Evolutionary conservation across 345 rosid genomes (phyloP).

Genomic region (Hypericum perforatum): DNA sequence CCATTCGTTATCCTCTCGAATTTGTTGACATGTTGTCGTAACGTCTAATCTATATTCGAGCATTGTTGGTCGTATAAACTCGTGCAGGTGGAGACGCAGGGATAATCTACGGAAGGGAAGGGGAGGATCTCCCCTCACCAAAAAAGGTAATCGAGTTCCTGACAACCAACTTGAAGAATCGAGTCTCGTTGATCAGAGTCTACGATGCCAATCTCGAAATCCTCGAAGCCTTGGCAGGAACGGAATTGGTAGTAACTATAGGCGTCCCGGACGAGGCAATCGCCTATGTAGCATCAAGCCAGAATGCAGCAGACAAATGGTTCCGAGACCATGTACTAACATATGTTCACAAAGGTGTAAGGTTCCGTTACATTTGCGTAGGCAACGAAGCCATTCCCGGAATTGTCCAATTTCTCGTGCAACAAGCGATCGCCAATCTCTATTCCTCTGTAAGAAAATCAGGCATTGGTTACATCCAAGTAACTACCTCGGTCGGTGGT

Average conservation of each 20-base stretch:
- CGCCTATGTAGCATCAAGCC: constrained; percentile 15
- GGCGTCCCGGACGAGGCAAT: constrained; percentile 17
- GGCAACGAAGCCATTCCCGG: constrained; percentile 16
- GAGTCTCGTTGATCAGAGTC: constrained; percentile 7
- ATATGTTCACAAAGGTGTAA: constrained; percentile 11
- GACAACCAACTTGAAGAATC: constrained; percentile 1
- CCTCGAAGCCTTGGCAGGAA: constrained; percentile 14
- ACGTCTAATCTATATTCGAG: too few species aligned
- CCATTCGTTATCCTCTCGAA: too few species aligned
- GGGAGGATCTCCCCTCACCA: constrained; percentile 17
- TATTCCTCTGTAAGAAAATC: constrained; percentile 3
- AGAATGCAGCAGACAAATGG: constrained; percentile 19
- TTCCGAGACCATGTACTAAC: constrained; percentile 10
- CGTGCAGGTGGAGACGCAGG: constrained; percentile 17
- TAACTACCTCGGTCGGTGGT: constrained; percentile 11
- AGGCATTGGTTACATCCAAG: constrained; percentile 8
- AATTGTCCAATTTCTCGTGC: background rate
- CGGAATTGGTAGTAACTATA: constrained; percentile 11
- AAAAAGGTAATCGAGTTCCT: constrained; percentile 15
- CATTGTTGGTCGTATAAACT: too few species aligned
- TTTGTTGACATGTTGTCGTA: too few species aligned
- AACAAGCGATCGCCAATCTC: constrained; percentile 11
- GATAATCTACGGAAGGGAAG: constrained; percentile 11
- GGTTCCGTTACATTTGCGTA: constrained; percentile 17
- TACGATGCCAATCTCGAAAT: constrained; percentile 12